These are phyloP conservation scores for Protomyces gravidus DNA, from an alignment of 1,139 yeast genomes.

Conservation along the genomic window DNA sequence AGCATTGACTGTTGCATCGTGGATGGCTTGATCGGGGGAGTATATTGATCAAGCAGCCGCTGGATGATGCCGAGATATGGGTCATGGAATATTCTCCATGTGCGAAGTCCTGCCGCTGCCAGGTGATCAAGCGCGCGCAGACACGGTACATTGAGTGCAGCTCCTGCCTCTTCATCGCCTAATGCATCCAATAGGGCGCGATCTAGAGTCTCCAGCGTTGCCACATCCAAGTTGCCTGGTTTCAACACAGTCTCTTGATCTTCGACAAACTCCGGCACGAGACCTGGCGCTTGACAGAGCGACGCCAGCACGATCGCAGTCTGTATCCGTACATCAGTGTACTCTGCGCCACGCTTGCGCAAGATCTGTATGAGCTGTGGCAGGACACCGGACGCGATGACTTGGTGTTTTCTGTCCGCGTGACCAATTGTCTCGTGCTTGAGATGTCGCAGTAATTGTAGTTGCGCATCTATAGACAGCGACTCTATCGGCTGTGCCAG, in stretches of 20 bases:
- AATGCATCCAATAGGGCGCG: neutral
- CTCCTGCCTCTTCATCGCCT: neutral
- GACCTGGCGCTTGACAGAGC: slow-evolving; percentile 38
- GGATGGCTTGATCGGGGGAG: neutral
- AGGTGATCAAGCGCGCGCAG: slow-evolving; percentile 13
- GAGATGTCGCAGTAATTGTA: slow-evolving; percentile 36
- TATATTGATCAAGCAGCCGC: neutral
- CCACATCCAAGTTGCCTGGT: neutral
- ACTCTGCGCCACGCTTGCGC: slow-evolving; percentile 20
- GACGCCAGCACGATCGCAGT: slow-evolving; percentile 40
- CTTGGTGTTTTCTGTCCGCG: slow-evolving; percentile 39
- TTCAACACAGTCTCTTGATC: neutral
- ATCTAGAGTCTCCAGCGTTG: neutral
- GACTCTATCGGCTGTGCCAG: neutral
- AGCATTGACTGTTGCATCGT: slow-evolving; percentile 9
- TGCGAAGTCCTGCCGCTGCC: neutral
- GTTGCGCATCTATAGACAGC: slow-evolving; percentile 18
- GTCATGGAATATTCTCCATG: neutral
- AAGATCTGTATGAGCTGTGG: slow-evolving; percentile 37
- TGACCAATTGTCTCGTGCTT: slow-evolving; percentile 43
- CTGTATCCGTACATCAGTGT: slow-evolving; percentile 35
- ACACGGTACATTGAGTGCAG: slow-evolving; percentile 10
- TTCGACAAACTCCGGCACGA: slow-evolving; percentile 1
- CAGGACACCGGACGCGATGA: slow-evolving; percentile 37
- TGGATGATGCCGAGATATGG: slow-evolving; percentile 1